phyloP scores from a whole-genome alignment of 345 rosid species.

The Toxicodendron radicans region DNA sequence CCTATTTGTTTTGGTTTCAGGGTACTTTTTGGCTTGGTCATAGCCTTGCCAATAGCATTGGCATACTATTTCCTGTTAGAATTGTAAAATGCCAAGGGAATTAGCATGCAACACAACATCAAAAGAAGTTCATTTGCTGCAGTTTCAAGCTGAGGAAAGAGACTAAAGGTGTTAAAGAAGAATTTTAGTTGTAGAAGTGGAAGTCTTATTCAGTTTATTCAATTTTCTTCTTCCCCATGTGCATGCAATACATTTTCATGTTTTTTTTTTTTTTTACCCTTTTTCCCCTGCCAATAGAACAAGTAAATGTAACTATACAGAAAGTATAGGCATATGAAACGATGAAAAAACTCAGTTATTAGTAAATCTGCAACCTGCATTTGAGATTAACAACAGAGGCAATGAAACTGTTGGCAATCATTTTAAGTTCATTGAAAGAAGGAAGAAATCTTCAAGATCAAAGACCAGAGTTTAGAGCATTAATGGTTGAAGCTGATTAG shows the following conservation, averaged over 20 bases:
- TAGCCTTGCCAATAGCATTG: slow-evolving; percentile 74
- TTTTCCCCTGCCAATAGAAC: background rate
- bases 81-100: slow-evolving; percentile 32
- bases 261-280: background rate
- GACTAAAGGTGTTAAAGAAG: background rate
- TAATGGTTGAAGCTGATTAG: too few relatives aligned
- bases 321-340: background rate
- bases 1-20: slow-evolving; percentile 37
- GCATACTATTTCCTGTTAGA: slow-evolving; percentile 71
- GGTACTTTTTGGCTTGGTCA: slow-evolving; percentile 77
- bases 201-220: slow-evolving; percentile 13
- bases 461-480: too few relatives aligned
- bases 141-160: slow-evolving; percentile 3
- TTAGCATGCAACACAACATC: slow-evolving; percentile 1
- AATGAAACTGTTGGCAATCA: too few relatives aligned
- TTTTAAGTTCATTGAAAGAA: too few relatives aligned
- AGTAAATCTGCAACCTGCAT: background rate
- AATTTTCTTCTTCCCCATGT: slow-evolving; percentile 5
- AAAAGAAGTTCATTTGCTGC: slow-evolving; percentile 15
- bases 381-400: background rate
- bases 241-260: background rate
- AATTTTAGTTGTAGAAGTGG: background rate
- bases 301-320: background rate
- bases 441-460: too few relatives aligned
- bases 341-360: background rate